Base-by-base conservation (phyloP, 192 early-diverging fungal species). In the Coemansia sp. region DNA sequence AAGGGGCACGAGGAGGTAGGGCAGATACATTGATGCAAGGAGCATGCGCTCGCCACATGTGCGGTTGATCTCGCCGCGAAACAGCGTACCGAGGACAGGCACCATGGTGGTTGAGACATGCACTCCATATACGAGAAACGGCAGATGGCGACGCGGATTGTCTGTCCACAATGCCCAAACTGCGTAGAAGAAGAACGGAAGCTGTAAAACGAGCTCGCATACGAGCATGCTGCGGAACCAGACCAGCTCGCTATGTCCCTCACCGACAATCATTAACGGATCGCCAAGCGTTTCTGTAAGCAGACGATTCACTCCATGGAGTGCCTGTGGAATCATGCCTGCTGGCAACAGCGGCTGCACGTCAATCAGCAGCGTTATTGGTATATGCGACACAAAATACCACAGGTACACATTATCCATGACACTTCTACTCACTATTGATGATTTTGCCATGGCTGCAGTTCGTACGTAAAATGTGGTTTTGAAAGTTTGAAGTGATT, bases 381-480 rank as follows among this genome's bases (percentile, higher is more conserved):
- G 89, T 75, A 93, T 93, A 59, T 93, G 92, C 17, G 84, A 75
- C 1, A 66, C 71, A 83, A 92, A 91, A 80, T 89, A 93, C 3
- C 74, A 60, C 27, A 91, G 76, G 71, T 82, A 90, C 42, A 88
- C 61, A 14, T 84, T 53, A 57, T 93, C 90, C 29, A 90, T 27
- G 27, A 27, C 72, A 9, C 74, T 67, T 25, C 82, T 76, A 14
- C 73, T 67, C 3, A 46, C 3, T 46, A 20, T 9, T 62, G 60
- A 32, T 46, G 39, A 14, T 46, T 14, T 14, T 46, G 39, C 39
- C 39, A 46, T 46, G 9, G 17, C 33, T 6, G 33, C 33, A 10
- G 6, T 36, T 6, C 33, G 6, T 46, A 14, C 39, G 39, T 46
- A 17, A 17, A 46, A 10, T 17, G 39, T 46, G 39, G 11, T 46